Percentiles rank a stretch among this genome's conserved stretches.
Evolutionary conservation across 352 stramenopile genomes (phyloP).

Genomic region (Pythium aquatile): DNA sequence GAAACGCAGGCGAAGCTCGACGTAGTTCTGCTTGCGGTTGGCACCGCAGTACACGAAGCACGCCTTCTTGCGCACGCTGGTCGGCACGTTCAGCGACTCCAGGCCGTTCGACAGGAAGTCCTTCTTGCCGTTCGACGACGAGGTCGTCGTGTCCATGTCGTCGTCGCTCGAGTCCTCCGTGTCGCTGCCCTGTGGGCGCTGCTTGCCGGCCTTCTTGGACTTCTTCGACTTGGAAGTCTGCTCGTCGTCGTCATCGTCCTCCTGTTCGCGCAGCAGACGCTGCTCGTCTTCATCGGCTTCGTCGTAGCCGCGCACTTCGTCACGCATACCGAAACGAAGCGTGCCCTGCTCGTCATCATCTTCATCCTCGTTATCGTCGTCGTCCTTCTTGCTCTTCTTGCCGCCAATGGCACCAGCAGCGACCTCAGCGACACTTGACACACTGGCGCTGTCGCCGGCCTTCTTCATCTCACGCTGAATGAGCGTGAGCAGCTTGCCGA

Average conservation of each 20-base stretch:
- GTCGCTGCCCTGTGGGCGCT: conserved; percentile 27
- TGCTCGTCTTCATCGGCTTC: conserved; percentile 94
- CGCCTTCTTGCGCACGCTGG: conserved; percentile 81
- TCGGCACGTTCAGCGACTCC: conserved; percentile 69
- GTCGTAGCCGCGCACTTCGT: conserved; percentile 86
- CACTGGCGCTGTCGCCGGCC: conserved; percentile 51
- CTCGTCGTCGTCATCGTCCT: conserved; percentile 62
- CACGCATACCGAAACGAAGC: conserved; percentile 73
- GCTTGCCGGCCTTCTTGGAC: conserved; percentile 33
- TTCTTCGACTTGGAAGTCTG: conserved; percentile 28
- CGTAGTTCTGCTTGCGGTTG: conserved; percentile 78
- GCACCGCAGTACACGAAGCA: conserved; percentile 84
- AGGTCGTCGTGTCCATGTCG: conserved; percentile 23
- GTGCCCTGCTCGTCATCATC: conserved; percentile 87
- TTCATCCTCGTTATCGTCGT: conserved; percentile 83
- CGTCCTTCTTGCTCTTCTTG: conserved; percentile 44
- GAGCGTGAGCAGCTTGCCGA: conserved; percentile 91
- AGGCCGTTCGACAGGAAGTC: conserved; percentile 52
- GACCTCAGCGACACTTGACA: conserved; percentile 50
- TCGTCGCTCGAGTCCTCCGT: conserved; percentile 45
- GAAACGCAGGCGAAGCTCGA: conserved; percentile 86
- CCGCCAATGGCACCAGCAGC: conserved; percentile 40
- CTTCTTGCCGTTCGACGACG: conserved; percentile 28
- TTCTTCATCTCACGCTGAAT: conserved; percentile 95
- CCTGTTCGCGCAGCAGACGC: conserved; percentile 46